phyloP scores from a whole-genome alignment of 371 early-diverging fungal species.

The Apophysomyces sp. region DNA sequence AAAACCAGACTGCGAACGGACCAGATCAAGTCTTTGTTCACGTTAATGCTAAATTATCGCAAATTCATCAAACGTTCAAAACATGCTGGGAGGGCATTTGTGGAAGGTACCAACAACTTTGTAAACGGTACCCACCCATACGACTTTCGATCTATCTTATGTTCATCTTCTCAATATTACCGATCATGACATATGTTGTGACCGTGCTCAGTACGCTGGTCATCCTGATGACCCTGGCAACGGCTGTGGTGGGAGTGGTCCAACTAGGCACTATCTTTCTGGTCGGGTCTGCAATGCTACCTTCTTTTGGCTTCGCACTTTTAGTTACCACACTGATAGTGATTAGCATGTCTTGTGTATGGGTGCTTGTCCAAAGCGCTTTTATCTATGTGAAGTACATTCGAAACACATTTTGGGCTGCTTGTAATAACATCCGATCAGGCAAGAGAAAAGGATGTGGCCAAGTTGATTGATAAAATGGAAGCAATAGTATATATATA shows the following conservation, averaged over 20 bases:
- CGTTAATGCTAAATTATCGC: too few relatives aligned
- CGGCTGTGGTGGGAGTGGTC: not conserved
- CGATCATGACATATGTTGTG: not conserved
- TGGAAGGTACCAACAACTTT: not conserved
- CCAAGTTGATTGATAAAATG: too few relatives aligned
- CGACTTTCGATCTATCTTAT: not conserved
- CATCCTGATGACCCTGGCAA: not conserved
- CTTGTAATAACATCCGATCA: not conserved
- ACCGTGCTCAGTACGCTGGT: not conserved
- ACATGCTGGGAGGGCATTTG: not conserved
- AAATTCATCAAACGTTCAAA: not conserved
- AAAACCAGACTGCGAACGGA: too few relatives aligned
- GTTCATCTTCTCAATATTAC: not conserved
- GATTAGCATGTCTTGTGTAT: not conserved
- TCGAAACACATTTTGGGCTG: not conserved
- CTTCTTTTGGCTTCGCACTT: not conserved
- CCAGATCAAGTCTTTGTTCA: too few relatives aligned
- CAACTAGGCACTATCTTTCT: not conserved
- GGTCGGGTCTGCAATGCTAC: not conserved
- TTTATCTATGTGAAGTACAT: not conserved
- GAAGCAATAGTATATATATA: too few relatives aligned
- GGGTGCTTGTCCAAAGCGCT: not conserved
- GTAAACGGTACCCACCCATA: not conserved
- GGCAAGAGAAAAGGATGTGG: too few relatives aligned
- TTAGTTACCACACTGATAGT: not conserved